Conservation (phyloP, 116 monocot species). For the Dioscorea cayenensis region DNA sequence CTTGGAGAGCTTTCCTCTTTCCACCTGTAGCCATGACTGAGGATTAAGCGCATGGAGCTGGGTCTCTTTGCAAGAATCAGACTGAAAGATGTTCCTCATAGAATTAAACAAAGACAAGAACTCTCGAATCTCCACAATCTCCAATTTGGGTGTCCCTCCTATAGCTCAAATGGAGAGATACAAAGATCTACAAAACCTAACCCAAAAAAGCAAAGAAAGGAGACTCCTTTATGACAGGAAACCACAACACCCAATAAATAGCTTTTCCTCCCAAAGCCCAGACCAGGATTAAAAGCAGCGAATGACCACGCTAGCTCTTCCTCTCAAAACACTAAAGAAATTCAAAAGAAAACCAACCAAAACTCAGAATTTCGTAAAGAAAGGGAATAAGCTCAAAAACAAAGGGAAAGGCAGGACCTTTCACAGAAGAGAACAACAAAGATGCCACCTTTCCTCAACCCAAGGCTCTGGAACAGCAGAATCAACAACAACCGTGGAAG, state of each 20-base stretch:
- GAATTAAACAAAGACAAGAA: constrained; percentile 28
- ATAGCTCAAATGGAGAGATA: not conserved
- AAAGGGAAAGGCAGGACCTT: not conserved
- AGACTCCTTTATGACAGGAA: not conserved
- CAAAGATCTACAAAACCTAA: not conserved
- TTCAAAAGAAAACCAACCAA: not conserved
- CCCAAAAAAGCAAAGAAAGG: constrained; percentile 5
- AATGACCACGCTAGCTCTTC: constrained; percentile 1
- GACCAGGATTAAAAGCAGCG: constrained; percentile 1
- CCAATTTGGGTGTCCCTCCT: constrained; percentile 7
- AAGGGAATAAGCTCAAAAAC: not conserved
- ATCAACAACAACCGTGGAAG: not conserved
- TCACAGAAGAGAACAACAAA: not conserved
- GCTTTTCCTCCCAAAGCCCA: constrained; percentile 2
- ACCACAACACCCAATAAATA: not conserved
- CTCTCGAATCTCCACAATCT: constrained; percentile 49
- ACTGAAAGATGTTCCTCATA: constrained; percentile 74
- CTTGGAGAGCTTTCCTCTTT: constrained; percentile 67
- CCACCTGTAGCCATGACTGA: constrained; percentile 77
- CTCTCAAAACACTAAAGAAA: not conserved
- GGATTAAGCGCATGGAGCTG: constrained; percentile 57
- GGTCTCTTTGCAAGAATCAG: constrained; percentile 60
- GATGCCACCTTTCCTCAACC: not conserved
- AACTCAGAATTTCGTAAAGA: no score
- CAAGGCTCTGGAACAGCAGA: not conserved